Evolutionary conservation across 805 yeast species (phyloP), one percentile per base, ranked within the genome.

Genomic region (Lipomyces chichibuensis): DNA sequence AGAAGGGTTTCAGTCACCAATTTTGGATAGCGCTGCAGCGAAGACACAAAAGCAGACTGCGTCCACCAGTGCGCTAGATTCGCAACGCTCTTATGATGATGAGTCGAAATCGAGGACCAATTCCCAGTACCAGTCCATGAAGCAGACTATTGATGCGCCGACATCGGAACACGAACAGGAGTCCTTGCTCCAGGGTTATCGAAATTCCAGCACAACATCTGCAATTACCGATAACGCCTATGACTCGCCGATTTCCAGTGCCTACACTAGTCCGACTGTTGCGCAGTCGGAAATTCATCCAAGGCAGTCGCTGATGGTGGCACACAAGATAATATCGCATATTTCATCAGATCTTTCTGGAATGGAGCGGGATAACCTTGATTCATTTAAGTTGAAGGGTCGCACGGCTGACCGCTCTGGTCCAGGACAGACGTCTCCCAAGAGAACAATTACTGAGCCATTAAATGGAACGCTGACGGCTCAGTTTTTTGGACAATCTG

Each of bases 331-430:
- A 27, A 32, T 13, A 17, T 27, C 29, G 39, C 14, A n/a, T 11
- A 52, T 3, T 52, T 9, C 55, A 1, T 4, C 32, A 13, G 32
- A 27, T 23, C 17, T 11, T 14, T 1, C 8, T 6, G 27, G 55
- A 23, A 20, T n/a, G 20, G 37, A 27, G 23, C 39, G 17, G 17
- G 39, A 14, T 14, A 8, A 35, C 27, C 55, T 60, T 32, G 61
- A 62, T 39, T 43, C 65, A 35, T 33, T 33, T 11, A 54, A 60
- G 63, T 76, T 84, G 57, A 87, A 86, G 74, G 58, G 63, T 11
- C 63, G 63, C 2, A 5, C 37, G 7, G n/a, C 9, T 17, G 17
- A 37, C 17, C n/a, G 43, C 59, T 14, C 8, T 32, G 25, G 20
- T 7, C 59, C n/a, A 11, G 53, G 33, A 33, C 43, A 5, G 29